phyloP scores from a whole-genome alignment of 441 rosid genomes.

The Metrosideros polymorpha region DNA sequence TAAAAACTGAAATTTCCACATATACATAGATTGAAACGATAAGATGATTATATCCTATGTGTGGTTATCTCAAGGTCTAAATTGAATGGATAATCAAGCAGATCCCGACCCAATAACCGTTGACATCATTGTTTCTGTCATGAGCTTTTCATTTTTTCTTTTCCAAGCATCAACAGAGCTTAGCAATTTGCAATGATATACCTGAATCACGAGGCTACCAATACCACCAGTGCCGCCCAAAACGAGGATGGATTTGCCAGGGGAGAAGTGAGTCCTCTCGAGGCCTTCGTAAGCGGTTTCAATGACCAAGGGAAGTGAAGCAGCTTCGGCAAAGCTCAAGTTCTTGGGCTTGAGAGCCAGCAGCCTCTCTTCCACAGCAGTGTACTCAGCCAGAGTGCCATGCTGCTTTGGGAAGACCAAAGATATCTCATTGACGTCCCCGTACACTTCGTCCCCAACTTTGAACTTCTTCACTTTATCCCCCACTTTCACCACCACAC shows the following conservation, averaged over 20 bases:
- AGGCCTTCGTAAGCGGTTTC: neutral
- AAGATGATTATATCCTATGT: neutral
- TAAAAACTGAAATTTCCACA: neutral
- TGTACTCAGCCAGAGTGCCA: neutral
- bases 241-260: neutral
- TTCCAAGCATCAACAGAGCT: neutral
- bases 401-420: neutral
- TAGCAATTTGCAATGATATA: neutral
- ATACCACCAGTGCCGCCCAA: neutral
- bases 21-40: neutral
- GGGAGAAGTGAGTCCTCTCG: neutral
- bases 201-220: neutral
- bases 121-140: neutral
- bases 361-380: neutral
- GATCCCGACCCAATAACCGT: neutral
- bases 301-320: neutral
- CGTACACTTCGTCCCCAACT: neutral
- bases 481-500: constrained; percentile 1
- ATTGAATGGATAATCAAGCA: neutral
- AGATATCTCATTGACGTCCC: neutral
- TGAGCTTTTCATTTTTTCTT: neutral
- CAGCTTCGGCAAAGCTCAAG: neutral
- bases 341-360: neutral
- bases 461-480: neutral
- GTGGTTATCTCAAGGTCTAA: neutral